Evolutionary conservation across 805 yeast species (phyloP), one percentile per base, ranked within the genome.

Genomic region (Jamesozyma lodderae): DNA sequence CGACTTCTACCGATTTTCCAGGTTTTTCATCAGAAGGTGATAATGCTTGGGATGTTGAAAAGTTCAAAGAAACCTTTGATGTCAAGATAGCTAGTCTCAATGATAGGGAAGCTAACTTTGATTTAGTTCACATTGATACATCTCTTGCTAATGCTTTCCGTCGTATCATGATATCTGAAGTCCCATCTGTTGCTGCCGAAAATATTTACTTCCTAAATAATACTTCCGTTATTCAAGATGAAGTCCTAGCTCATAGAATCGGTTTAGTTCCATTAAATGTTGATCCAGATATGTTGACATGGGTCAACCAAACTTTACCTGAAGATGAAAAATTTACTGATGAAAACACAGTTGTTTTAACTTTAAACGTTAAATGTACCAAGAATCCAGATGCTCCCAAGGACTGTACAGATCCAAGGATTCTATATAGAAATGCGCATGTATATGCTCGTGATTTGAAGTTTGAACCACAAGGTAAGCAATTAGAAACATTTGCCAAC

Each of bases 221-320:
- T 63, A 92, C 98, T 1, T 85, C 96, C 1, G 96, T 92, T 35
- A 85, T 92, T 46, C 96, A 88, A 62, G 98, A 92, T 61, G 98
- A 92, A 66, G 96, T 92, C 15, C 72, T 92, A 47, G 90, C 98
- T 4, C 96, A 86, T 58, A 78, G 98, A 68, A 79, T 92, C 45
- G 98, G 98, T 35, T 70, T 92, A 47, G 72, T 90, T 35, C 98
- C 98, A 24, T 69, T 92, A 50, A 81, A 80, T 48, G 82, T 86
- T 33, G 94, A 86, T 59, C 97, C 98, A 11, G 98, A 92, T 64
- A 61, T 70, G 57, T 67, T 92, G 47, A 72, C 77, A 10, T 90
- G 96, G 96, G 75, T 84, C 32, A 92, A 86, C 54, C 66, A 68
- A 19, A 53, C 66, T 13, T 69, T 70, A n/a, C 75, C 72, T 24